Conservation (phyloP, 768 basidiomycete species). For the Psilocybe cubensis region DNA sequence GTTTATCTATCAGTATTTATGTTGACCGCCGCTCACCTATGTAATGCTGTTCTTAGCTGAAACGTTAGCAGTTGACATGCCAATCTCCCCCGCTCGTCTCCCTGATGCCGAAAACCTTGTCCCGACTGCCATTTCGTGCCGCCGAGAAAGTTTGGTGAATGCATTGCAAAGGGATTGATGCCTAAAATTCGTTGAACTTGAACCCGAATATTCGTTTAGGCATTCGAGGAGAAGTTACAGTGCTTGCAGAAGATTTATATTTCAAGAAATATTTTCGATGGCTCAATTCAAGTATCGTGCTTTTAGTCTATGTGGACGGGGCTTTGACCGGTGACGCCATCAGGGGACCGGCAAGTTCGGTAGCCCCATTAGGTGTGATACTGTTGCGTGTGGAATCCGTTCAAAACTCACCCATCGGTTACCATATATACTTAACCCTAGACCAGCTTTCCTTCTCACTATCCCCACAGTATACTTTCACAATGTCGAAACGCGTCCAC, state of each 20-base stretch:
- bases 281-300: not conserved
- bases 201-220: too few species aligned
- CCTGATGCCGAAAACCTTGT: conserved; percentile 4
- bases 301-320: not conserved
- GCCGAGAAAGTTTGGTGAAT: not conserved
- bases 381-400: conserved; percentile 1
- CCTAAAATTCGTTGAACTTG: not conserved
- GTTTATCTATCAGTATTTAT: not conserved
- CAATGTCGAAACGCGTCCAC: conserved; percentile 44
- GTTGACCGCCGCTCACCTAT: not conserved
- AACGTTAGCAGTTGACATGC: conserved; percentile 10
- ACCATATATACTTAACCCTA: conserved; percentile 33
- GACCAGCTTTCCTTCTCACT: conserved; percentile 22
- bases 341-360: conserved; percentile 4
- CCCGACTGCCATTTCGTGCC: not conserved
- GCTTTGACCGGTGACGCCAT: conserved; percentile 3
- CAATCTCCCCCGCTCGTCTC: conserved; percentile 1
- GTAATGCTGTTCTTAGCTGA: not conserved
- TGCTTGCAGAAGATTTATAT: not conserved
- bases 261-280: not conserved
- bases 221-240: too few species aligned
- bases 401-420: conserved; percentile 22
- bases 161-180: too few species aligned
- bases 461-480: conserved; percentile 16
- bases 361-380: conserved; percentile 14